These are phyloP conservation scores for Gossypium gossypioides DNA, from an alignment of 441 rosid species.

Conservation along the genomic window DNA sequence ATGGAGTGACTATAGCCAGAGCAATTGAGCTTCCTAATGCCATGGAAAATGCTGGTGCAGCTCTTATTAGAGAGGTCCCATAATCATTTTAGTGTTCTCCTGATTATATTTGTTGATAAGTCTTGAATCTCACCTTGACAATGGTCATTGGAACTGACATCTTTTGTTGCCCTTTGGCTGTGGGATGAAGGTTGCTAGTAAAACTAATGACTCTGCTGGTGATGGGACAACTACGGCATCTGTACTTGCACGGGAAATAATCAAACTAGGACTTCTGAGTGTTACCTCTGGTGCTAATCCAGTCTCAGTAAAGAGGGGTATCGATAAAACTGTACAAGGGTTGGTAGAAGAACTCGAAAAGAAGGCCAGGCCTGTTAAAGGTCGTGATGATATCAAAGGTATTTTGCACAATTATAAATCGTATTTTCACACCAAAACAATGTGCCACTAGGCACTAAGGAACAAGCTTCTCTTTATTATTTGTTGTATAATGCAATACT, in stretches of 20 bases:
- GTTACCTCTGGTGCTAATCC: conserved; percentile 98
- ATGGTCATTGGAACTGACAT: not conserved
- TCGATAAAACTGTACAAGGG: conserved; percentile 74
- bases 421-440: not conserved
- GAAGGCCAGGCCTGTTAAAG: conserved; percentile 75
- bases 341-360: conserved; percentile 73
- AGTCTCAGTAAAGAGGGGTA: conserved; percentile 74
- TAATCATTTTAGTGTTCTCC: not conserved
- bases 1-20: conserved; percentile 91
- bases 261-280: conserved; percentile 64
- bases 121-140: not conserved
- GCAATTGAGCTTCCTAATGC: conserved; percentile 85
- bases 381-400: conserved; percentile 87
- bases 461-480: not conserved
- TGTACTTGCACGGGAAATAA: conserved; percentile 83
- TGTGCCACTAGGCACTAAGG: not conserved
- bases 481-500: not conserved
- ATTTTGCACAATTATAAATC: not conserved
- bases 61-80: conserved; percentile 80
- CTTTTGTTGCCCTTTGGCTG: conserved; percentile 12
- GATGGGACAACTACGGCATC: conserved; percentile 98
- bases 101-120: not conserved
- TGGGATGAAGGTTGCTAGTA: conserved; percentile 73
- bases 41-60: conserved; percentile 97
- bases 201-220: conserved; percentile 96